Evolutionary conservation across 1,284 basidiomycete genomes (phyloP).

Genomic region (Pascua sp.): DNA sequence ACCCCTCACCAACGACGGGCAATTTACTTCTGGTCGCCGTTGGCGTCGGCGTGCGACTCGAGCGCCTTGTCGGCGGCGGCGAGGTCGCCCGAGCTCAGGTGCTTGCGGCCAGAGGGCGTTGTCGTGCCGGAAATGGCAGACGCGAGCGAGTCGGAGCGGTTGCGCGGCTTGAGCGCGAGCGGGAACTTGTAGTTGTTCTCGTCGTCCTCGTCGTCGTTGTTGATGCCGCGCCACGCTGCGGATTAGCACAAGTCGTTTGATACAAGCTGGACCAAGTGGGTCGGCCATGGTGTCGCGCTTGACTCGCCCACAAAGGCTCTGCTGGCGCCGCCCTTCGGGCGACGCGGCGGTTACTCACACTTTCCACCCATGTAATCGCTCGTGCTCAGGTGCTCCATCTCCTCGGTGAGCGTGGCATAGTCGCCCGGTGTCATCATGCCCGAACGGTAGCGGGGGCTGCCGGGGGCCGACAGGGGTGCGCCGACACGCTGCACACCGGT

Average conservation of each 20-base stretch:
- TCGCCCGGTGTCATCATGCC: constrained; percentile 74
- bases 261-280: background rate
- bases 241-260: background rate
- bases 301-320: too few relatives aligned
- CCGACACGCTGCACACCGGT: constrained; percentile 62
- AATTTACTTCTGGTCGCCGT: background rate
- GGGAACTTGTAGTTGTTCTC: constrained; percentile 92
- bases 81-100: constrained; percentile 77
- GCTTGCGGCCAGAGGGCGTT: constrained; percentile 77
- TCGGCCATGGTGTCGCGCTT: too few relatives aligned
- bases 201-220: constrained; percentile 65
- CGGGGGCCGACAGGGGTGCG: constrained; percentile 73
- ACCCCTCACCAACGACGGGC: too few relatives aligned
- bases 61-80: constrained; percentile 78
- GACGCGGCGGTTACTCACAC: constrained; percentile 56
- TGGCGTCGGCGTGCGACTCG: constrained; percentile 25
- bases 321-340: too few relatives aligned
- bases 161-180: constrained; percentile 79
- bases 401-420: constrained; percentile 87
- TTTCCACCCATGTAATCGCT: constrained; percentile 81
- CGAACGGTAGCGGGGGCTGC: constrained; percentile 77
- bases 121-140: constrained; percentile 76
- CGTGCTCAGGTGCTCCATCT: constrained; percentile 83
- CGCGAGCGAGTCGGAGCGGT: constrained; percentile 66
- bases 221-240: constrained; percentile 47